Evolutionary conservation across 805 yeast species (phyloP).

Genomic region (Candida methanosorbosa): DNA sequence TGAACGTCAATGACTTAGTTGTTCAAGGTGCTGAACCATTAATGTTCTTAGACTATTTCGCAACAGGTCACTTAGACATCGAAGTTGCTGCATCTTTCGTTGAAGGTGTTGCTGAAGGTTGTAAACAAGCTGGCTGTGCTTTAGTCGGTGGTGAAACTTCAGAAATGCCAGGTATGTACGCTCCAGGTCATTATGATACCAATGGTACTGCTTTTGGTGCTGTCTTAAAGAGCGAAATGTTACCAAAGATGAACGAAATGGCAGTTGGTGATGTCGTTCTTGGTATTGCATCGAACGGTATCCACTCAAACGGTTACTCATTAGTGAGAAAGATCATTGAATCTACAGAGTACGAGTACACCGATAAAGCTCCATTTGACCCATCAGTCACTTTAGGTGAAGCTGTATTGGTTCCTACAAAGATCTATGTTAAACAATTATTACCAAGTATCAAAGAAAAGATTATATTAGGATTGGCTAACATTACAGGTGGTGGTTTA

Average conservation of each 20-base stretch:
- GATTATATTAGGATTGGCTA: conserved; percentile 80
- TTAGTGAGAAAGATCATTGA: conserved; percentile 88
- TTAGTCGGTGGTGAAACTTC: conserved; percentile 98
- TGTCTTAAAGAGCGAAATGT: conserved; percentile 60
- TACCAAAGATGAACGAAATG: conserved; percentile 69
- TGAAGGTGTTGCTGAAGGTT: conserved; percentile 93
- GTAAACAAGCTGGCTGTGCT: conserved; percentile 93
- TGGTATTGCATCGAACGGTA: conserved; percentile 87
- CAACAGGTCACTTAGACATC: conserved; percentile 86
- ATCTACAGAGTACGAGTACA: conserved; percentile 60
- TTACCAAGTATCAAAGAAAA: conserved; percentile 63
- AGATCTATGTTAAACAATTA: conserved; percentile 88
- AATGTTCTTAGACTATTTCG: conserved; percentile 91
- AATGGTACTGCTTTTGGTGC: conserved; percentile 99
- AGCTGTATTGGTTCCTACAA: conserved; percentile 81
- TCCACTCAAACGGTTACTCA: conserved; percentile 95
- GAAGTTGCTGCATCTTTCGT: conserved; percentile 82
- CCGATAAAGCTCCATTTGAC: conserved; percentile 82
- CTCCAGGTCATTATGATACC: conserved; percentile 92
- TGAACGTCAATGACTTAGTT: conserved; percentile 96
- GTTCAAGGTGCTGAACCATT: conserved; percentile 99
- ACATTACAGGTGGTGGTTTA: conserved; percentile 97
- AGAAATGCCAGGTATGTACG: conserved; percentile 99
- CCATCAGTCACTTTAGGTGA: conserved; percentile 67
- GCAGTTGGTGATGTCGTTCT: conserved; percentile 69